phyloP scores from a whole-genome alignment of 768 basidiomycete genomes.

The Pluteus cervinus region DNA sequence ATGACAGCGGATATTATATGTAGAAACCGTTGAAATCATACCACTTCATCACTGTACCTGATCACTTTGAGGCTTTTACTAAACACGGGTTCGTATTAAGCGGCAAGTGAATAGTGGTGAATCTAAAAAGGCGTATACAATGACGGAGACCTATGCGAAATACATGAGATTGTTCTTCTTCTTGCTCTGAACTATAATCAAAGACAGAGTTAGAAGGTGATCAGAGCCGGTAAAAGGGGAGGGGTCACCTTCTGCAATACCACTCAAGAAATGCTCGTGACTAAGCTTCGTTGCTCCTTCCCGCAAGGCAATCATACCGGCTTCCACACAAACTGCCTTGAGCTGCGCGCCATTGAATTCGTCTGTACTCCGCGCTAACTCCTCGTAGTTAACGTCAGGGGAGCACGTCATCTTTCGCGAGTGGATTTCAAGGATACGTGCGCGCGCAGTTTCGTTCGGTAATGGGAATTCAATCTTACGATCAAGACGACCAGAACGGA shows the following conservation, averaged over 20 bases:
- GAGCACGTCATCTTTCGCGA: slow-evolving; percentile 92
- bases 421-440: slow-evolving; percentile 94
- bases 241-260: slow-evolving; percentile 73
- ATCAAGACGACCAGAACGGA: slow-evolving; percentile 95
- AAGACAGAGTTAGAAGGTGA: slow-evolving; percentile 9
- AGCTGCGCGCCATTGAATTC: slow-evolving; percentile 98
- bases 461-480: slow-evolving; percentile 98
- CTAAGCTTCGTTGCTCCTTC: slow-evolving; percentile 85
- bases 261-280: slow-evolving; percentile 95
- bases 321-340: slow-evolving; percentile 98
- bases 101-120: neutral
- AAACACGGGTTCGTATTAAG: neutral
- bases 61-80: too few relatives aligned
- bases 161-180: slow-evolving; percentile 99
- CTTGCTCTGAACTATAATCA: slow-evolving; percentile 85
- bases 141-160: slow-evolving; percentile 72
- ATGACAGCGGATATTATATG: too few relatives aligned
- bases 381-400: slow-evolving; percentile 91
- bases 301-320: slow-evolving; percentile 96
- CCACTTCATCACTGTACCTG: too few relatives aligned
- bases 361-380: slow-evolving; percentile 93
- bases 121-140: neutral
- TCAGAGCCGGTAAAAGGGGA: slow-evolving; percentile 5
- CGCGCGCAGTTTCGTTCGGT: slow-evolving; percentile 94
- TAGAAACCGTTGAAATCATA: too few relatives aligned